phyloP scores from a whole-genome alignment of 1,139 yeast species.

The Suhomyces bribrorum region DNA sequence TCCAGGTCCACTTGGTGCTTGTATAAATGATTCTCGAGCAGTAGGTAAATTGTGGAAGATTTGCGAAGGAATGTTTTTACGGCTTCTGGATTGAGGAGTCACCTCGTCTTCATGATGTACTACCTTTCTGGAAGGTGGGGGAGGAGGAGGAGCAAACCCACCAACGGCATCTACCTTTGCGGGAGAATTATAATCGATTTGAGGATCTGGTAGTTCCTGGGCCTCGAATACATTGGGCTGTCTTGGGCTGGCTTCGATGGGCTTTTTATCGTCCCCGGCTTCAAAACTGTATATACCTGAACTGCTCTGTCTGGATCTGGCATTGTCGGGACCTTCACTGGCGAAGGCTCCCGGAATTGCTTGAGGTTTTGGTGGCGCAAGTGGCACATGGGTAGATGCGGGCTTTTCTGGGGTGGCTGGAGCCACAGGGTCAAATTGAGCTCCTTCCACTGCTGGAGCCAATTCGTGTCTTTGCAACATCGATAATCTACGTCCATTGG shows the following conservation, averaged over 20 bases:
- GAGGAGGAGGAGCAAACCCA: constrained; percentile 47
- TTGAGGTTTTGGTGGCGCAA: constrained; percentile 1
- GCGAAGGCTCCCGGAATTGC: constrained; percentile 7
- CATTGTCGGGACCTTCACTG: constrained; percentile 5
- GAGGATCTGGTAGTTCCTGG: constrained; percentile 22
- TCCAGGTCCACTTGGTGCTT: constrained; percentile 17
- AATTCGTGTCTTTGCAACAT: constrained; percentile 39
- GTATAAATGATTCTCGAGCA: constrained; percentile 39
- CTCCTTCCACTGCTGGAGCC: constrained; percentile 13
- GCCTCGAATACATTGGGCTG: constrained; percentile 10
- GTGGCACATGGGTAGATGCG: neutral
- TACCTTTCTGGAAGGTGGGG: constrained; percentile 77
- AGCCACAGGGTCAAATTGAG: constrained; percentile 1
- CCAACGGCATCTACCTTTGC: constrained; percentile 5
- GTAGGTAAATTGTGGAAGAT: constrained; percentile 53
- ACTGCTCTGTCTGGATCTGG: constrained; percentile 20
- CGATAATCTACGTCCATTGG: constrained; percentile 26
- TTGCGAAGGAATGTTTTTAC: constrained; percentile 55
- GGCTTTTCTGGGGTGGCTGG: constrained; percentile 6
- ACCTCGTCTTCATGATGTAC: constrained; percentile 25
- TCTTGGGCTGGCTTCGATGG: constrained; percentile 32
- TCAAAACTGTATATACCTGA: constrained; percentile 44
- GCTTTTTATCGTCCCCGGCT: constrained; percentile 42
- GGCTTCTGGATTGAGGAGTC: constrained; percentile 15
- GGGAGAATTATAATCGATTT: constrained; percentile 8